Base-by-base conservation (phyloP, 2,329 filamentous ascomycete species). In the Aspergillus sp. region DNA sequence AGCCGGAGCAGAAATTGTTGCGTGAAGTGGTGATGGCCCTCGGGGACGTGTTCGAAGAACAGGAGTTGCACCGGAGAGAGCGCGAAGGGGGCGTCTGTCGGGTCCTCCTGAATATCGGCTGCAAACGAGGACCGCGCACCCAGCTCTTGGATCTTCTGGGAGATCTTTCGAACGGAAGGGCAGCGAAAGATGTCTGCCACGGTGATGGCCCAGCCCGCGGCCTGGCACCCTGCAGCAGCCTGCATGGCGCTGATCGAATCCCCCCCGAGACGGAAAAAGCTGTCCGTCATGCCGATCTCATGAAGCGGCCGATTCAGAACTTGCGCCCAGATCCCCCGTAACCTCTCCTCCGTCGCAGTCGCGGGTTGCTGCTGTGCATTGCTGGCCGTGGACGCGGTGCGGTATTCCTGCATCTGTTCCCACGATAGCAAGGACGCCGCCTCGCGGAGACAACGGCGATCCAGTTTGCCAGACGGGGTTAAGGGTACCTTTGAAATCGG, bases 191-290 rank as follows among this genome's bases (percentile, higher is more conserved):
- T 52, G 17, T 58, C 47, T 5, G 41, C 38, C 10, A 55, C 55
- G 3, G 25, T 43, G 5, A 60, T 34, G 3, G 47, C 21, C n/a
- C 50, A 42, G 16, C 55, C 54, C 6, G 46, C 47, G 5, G 47
- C 31, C 13, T 45, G 45, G n/a, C 52, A 54, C 3, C 52, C 23
- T 2, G 55, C 44, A 2, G 47, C 53, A 1, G 54, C 36, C 32
- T 57, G 60, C 59, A 65, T 64, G 1, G 60, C 62, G 14, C 45
- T 57, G 42, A 65, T 49, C 1, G 61, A 64, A 29, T 65, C 63
- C 0, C 63, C 62, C 3, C 63, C 61, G 6, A 60, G 45, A 11
- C 50, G 46, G 32, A 64, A 58, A 52, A 71, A 71, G 47, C 52
- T 64, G 16, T 64, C 59, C 2, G 46, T 49, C 5, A 47, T 23